phyloP scores from a whole-genome alignment of 176 grass and related monocot genomes.

The Puccinellia tenuiflora region DNA sequence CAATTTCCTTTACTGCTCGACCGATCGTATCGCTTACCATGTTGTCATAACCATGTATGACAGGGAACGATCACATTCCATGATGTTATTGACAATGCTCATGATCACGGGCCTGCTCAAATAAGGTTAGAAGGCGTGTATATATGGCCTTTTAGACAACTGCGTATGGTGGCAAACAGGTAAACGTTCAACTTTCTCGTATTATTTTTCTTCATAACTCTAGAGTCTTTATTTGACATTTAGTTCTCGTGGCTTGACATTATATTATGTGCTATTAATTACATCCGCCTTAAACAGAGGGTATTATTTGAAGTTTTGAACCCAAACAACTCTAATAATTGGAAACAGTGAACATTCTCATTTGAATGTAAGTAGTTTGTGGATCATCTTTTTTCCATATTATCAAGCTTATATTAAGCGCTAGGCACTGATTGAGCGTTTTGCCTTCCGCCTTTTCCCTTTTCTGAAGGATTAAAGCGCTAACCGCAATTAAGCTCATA shows the following conservation, averaged over 20 bases:
- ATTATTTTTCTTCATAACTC: slow-evolving; percentile 19
- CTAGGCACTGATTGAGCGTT: too few species aligned
- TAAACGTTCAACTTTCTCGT: slow-evolving; percentile 26
- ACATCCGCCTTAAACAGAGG: neutral
- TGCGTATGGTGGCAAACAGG: slow-evolving; percentile 97
- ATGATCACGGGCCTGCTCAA: slow-evolving; percentile 61
- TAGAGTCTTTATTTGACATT: neutral
- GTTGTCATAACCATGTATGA: neutral
- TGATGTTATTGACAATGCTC: slow-evolving; percentile 79
- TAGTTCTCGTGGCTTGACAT: neutral
- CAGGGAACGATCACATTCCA: slow-evolving; percentile 92
- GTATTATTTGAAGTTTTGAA: neutral
- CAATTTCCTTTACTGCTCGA: neutral
- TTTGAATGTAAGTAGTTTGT: neutral
- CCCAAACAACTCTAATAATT: neutral
- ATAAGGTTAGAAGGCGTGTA: slow-evolving; percentile 98
- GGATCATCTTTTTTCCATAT: slow-evolving; percentile 4
- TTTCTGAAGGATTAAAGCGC: too few species aligned
- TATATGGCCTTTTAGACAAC: slow-evolving; percentile 98
- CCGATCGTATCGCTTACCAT: slow-evolving; percentile 23
- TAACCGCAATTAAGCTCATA: too few species aligned
- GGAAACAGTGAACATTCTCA: slow-evolving; percentile 1
- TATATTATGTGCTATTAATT: neutral
- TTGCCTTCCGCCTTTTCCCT: too few species aligned
- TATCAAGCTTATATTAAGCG: too few species aligned